Conservation (phyloP, 371 early-diverging fungal genomes). For the Rhizopus microsporus region DNA sequence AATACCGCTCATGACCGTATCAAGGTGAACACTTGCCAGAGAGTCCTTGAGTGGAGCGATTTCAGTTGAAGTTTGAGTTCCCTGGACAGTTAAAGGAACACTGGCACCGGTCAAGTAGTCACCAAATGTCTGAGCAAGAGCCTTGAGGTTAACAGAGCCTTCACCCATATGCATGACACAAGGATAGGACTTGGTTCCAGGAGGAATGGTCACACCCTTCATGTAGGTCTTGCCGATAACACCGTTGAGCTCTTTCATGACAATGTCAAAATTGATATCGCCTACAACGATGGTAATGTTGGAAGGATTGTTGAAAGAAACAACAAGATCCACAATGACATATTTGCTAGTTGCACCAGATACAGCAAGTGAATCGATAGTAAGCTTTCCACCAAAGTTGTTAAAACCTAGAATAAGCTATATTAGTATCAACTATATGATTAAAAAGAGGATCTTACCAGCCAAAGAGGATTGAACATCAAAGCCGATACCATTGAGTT, state of each 20-base stretch:
- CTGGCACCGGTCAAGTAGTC: constrained; percentile 41
- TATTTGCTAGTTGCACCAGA: constrained; percentile 43
- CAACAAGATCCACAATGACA: constrained; percentile 38
- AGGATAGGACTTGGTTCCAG: constrained; percentile 49
- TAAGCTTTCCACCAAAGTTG: constrained; percentile 45
- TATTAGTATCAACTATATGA: not conserved
- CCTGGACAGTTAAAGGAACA: constrained; percentile 48
- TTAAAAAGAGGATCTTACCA: constrained; percentile 28
- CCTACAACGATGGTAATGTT: constrained; percentile 56
- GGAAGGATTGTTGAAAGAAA: constrained; percentile 53
- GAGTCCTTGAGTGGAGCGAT: constrained; percentile 49
- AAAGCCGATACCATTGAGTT: constrained; percentile 49
- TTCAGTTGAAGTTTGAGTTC: constrained; percentile 37
- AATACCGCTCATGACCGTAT: constrained; percentile 53
- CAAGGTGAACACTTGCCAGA: constrained; percentile 44
- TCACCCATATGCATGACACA: constrained; percentile 38
- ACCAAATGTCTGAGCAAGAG: constrained; percentile 29
- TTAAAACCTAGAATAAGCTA: constrained; percentile 34
- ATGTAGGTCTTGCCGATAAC: constrained; percentile 41
- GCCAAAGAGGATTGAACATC: constrained; percentile 49
- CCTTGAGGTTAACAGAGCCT: constrained; percentile 23
- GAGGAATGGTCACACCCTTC: constrained; percentile 43
- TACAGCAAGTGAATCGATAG: constrained; percentile 41
- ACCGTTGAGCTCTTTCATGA: constrained; percentile 34
- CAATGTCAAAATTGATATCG: constrained; percentile 47